Percentiles rank a stretch among this genome's conserved stretches.
Conservation (phyloP, 1,284 basidiomycete genomes). For the Sporisorium scitamineum region DNA sequence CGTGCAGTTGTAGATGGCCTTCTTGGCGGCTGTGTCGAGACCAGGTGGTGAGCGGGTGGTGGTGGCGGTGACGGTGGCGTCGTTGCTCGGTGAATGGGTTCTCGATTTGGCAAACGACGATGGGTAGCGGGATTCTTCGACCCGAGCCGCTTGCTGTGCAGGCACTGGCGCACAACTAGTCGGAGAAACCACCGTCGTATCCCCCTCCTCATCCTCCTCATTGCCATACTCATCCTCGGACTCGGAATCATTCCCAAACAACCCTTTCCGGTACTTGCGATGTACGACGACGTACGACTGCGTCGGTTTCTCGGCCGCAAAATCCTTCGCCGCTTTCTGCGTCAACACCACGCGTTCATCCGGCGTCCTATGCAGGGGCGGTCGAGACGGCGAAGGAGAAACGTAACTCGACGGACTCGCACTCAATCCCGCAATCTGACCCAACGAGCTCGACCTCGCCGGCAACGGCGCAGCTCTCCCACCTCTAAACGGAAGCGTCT, state of each 20-base stretch:
- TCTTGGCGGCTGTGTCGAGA: slow-evolving; percentile 54
- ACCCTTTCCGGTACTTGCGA: slow-evolving; percentile 30
- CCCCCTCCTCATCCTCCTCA: slow-evolving; percentile 26
- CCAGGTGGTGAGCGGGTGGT: slow-evolving; percentile 16
- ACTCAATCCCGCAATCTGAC: slow-evolving; percentile 16
- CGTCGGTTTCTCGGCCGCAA: slow-evolving; percentile 14
- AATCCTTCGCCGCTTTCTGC: slow-evolving; percentile 26
- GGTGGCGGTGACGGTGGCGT: not conserved
- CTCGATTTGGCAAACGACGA: slow-evolving; percentile 36
- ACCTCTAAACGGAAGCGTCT: slow-evolving; percentile 26
- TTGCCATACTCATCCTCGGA: slow-evolving; percentile 60
- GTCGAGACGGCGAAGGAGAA: not conserved
- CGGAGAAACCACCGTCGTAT: not conserved
- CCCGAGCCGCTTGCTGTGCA: not conserved
- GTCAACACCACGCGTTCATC: slow-evolving; percentile 38
- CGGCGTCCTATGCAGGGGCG: slow-evolving; percentile 18
- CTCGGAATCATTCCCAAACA: slow-evolving; percentile 42
- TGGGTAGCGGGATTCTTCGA: slow-evolving; percentile 12
- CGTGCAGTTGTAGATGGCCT: slow-evolving; percentile 61
- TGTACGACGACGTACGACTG: slow-evolving; percentile 18
- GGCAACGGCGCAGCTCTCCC: slow-evolving; percentile 39
- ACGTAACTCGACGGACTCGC: slow-evolving; percentile 11
- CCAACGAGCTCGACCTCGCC: slow-evolving; percentile 32
- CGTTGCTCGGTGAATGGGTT: slow-evolving; percentile 22
- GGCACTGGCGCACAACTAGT: not conserved